phyloP scores from a whole-genome alignment of 2,329 filamentous ascomycete species.

The Penicillium sp. region DNA sequence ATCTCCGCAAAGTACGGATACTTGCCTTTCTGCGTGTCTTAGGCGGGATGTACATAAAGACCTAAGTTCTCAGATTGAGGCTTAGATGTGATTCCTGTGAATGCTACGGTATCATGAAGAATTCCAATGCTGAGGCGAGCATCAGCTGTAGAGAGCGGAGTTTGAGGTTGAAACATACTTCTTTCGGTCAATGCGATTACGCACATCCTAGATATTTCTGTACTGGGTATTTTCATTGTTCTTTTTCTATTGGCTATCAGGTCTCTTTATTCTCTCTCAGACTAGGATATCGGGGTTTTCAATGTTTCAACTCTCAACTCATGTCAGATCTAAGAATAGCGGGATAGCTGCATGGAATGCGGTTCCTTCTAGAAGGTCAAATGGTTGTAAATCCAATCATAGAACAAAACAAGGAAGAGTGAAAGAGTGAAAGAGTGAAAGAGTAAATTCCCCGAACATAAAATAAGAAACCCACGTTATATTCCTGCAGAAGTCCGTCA shows the following conservation, averaged over 20 bases:
- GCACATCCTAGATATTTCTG: neutral
- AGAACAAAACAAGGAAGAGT: neutral
- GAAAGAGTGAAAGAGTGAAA: too few species aligned
- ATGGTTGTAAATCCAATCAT: neutral
- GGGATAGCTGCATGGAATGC: neutral
- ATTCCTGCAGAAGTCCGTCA: constrained; percentile 8
- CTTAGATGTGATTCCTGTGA: neutral
- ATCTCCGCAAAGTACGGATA: neutral
- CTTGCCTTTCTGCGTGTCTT: neutral
- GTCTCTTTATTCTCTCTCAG: neutral
- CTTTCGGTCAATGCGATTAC: neutral
- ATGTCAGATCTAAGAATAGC: constrained; percentile 14
- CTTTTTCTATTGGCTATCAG: neutral
- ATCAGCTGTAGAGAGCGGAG: constrained; percentile 3
- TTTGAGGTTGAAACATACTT: constrained; percentile 14
- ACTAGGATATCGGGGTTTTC: neutral
- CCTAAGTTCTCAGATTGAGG: neutral
- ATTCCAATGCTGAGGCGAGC: neutral
- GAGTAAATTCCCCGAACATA: constrained; percentile 1
- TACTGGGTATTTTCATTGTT: neutral
- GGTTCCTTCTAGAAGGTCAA: constrained; percentile 5
- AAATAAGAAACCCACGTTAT: constrained; percentile 19
- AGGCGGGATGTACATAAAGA: neutral
- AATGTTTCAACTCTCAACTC: neutral
- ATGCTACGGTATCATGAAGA: constrained; percentile 4